phyloP scores from a whole-genome alignment of 2,329 filamentous ascomycete species.

The Alternaria sp. region DNA sequence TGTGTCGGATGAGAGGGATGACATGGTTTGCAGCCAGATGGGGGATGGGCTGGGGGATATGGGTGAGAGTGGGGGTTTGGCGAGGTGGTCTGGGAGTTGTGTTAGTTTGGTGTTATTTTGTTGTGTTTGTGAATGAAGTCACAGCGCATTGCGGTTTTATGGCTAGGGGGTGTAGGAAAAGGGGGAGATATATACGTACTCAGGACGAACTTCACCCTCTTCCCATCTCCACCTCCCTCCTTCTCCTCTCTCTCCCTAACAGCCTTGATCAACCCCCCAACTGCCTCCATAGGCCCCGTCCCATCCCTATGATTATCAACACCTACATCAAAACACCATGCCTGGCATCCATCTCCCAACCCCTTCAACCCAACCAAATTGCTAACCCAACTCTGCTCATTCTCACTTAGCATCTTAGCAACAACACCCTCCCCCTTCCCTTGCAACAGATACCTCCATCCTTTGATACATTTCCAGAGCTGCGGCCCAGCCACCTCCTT shows the following conservation, averaged over 20 bases:
- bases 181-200: conserved; percentile 59
- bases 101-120: neutral
- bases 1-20: conserved; percentile 67
- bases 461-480: conserved; percentile 67
- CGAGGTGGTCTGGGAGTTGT: conserved; percentile 73
- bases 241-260: conserved; percentile 52
- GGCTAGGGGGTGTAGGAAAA: neutral
- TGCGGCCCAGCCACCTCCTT: conserved; percentile 65
- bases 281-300: conserved; percentile 60
- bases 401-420: conserved; percentile 59
- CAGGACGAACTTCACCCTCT: conserved; percentile 66
- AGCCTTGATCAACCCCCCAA: conserved; percentile 44
- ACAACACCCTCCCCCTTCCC: conserved; percentile 48
- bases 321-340: conserved; percentile 78
- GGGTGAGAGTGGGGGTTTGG: conserved; percentile 78
- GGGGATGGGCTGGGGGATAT: conserved; percentile 58
- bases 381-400: neutral
- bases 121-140: neutral
- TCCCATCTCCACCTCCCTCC: conserved; percentile 64
- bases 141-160: neutral
- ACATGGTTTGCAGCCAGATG: conserved; percentile 73
- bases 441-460: conserved; percentile 84
- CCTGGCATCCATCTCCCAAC: conserved; percentile 65
- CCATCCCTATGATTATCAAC: conserved; percentile 82
- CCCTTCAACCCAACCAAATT: neutral